Base-by-base conservation (phyloP, 305 asterid species). In the Coffea humblotiana region DNA sequence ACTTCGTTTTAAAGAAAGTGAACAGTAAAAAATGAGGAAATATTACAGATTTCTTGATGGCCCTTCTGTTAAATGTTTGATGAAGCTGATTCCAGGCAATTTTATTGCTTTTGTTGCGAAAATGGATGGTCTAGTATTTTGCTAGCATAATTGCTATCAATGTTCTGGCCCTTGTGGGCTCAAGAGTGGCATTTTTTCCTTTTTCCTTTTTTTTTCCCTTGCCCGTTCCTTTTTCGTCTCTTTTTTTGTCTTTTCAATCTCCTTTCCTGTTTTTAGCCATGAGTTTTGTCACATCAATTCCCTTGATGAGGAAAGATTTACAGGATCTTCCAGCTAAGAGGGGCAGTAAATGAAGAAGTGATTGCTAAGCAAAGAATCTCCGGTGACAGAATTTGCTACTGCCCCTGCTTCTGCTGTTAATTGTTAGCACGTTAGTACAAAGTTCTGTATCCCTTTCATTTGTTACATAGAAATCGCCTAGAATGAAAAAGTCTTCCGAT, bases 21-120 rank as follows among this genome's bases (percentile, higher is more conserved):
- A 27, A 25, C 21, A 48, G 32, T 8, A n/a, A 35, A 74, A 65
- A 21, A 80, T 9, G 51, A 27, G 63, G 32, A n/a, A 15, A 77
- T 70, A 76, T 51, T 54, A 71, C 45, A 32, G 43, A n/a, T 45
- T 32, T 56, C 77, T 73, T 56, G 63, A 56, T 56, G 25, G 11
- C 21, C 25, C 25, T 72, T 25, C 40, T 49, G 76, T 73, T 51
- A 27, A 56, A 56, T 56, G 63, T 51, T 56, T 56, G 25, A 56
- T 19, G 10, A 19, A 10, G 25, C 4, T 56, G 25, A 18, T 61
- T 18, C 4, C 8, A 71, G 71, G 72, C 1, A 18, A 23, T n/a
- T 56, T 70, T 40, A 40, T 40, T 40, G 43, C 43, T 40, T 5
- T 40, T 40, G 43, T 40, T 40, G 43, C 3, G 43, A 40, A 40